Evolutionary conservation across 1,284 basidiomycete species (phyloP).

Genomic region (Polyporus tsugae): DNA sequence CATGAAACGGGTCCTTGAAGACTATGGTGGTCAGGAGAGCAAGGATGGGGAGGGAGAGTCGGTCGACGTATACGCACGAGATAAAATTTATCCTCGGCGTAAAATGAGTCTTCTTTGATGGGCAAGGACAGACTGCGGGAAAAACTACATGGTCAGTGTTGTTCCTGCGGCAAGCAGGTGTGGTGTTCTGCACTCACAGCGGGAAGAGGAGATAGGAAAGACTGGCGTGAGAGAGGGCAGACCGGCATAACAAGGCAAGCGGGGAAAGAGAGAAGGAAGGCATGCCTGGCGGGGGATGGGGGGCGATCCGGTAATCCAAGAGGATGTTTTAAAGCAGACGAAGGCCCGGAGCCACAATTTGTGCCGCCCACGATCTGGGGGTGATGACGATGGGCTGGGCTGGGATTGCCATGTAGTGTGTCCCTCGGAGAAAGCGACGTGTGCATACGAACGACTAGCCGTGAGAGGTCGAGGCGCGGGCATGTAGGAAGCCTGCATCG

Average conservation of each 20-base stretch:
- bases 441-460: constrained; percentile 4
- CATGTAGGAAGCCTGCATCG: neutral
- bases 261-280: neutral
- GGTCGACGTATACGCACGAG: constrained; percentile 9
- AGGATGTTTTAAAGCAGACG: constrained; percentile 4
- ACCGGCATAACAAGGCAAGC: constrained; percentile 5
- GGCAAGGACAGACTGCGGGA: neutral
- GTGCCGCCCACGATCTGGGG: neutral
- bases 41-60: too few relatives aligned
- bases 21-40: neutral
- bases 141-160: neutral
- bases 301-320: neutral
- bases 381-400: constrained; percentile 7
- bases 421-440: neutral
- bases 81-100: constrained; percentile 1
- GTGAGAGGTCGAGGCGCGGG: constrained; percentile 12
- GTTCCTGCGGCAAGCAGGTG: neutral
- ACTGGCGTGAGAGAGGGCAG: neutral
- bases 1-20: constrained; percentile 4
- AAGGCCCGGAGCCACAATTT: neutral
- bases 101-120: constrained; percentile 3
- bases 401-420: neutral
- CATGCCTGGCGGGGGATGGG: constrained; percentile 4
- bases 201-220: neutral
- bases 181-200: neutral